Percentiles rank a stretch among this genome's conserved stretches.
Evolutionary conservation across 1,284 basidiomycete species (phyloP).

Genomic region (Ustilago cynodontis): DNA sequence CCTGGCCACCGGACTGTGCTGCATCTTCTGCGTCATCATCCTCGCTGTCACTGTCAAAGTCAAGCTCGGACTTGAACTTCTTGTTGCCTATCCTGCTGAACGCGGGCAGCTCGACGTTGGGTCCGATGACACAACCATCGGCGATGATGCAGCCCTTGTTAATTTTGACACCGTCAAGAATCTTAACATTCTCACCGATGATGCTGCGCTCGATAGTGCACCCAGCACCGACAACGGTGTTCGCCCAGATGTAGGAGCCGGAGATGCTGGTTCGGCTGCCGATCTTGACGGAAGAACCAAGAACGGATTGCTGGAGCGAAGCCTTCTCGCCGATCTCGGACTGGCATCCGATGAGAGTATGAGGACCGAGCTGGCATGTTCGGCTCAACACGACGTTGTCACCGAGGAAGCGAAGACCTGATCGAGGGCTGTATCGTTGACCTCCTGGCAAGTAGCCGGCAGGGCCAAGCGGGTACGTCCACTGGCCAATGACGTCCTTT

Average conservation of each 20-base stretch:
- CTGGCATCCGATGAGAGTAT: constrained; percentile 50
- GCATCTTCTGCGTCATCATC: constrained; percentile 52
- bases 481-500: constrained; percentile 90
- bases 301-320: constrained; percentile 78
- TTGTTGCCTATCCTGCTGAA: constrained; percentile 79
- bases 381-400: constrained; percentile 51
- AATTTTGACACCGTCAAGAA: constrained; percentile 78
- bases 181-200: constrained; percentile 79
- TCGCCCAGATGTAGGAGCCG: constrained; percentile 61
- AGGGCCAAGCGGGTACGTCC: constrained; percentile 94
- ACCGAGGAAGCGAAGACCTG: constrained; percentile 54
- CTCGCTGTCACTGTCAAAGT: constrained; percentile 52
- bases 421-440: constrained; percentile 41
- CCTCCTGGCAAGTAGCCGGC: constrained; percentile 89
- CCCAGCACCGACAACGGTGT: constrained; percentile 74
- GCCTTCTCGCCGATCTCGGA: constrained; percentile 74
- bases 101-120: constrained; percentile 75
- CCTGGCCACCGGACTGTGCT: constrained; percentile 26
- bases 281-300: constrained; percentile 81
- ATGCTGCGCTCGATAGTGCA: constrained; percentile 77
- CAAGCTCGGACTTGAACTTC: constrained; percentile 43
- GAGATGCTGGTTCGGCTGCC: constrained; percentile 70
- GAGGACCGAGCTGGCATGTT: constrained; percentile 48
- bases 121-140: constrained; percentile 65
- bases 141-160: constrained; percentile 71